Evolutionary conservation across 108 stramenopile genomes (phyloP).

Genomic region (Nitzschia putrida): DNA sequence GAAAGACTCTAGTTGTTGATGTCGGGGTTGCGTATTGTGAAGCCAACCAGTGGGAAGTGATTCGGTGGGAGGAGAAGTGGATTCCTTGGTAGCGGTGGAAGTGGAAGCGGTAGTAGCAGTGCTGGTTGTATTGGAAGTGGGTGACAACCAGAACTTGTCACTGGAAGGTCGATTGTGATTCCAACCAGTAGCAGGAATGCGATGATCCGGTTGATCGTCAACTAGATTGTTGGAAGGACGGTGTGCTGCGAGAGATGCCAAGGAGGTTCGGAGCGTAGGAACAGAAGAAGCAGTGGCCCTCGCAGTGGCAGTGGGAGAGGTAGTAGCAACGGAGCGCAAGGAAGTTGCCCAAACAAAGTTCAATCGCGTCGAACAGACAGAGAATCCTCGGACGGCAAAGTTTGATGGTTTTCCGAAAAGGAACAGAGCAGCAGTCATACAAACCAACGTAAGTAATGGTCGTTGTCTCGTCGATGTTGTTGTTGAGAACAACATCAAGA

Average conservation of each 20-base stretch:
- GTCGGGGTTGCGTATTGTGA: slow-evolving; percentile 61
- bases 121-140: slow-evolving; percentile 9
- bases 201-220: neutral
- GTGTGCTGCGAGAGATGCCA: neutral
- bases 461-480: too few relatives aligned
- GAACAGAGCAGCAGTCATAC: too few relatives aligned
- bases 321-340: neutral
- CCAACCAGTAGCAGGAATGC: slow-evolving; percentile 51
- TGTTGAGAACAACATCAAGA: too few relatives aligned
- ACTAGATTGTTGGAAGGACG: neutral
- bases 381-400: neutral
- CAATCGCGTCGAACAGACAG: neutral
- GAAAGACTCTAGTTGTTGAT: slow-evolving; percentile 24
- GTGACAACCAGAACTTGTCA: slow-evolving; percentile 34
- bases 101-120: neutral
- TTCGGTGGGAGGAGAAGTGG: neutral
- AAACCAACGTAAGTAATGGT: too few relatives aligned
- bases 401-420: neutral
- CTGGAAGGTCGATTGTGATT: slow-evolving; percentile 53
- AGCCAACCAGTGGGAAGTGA: slow-evolving; percentile 80
- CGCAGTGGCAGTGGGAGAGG: neutral
- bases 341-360: too few relatives aligned
- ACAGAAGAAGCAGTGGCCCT: neutral
- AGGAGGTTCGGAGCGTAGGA: neutral
- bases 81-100: neutral